Conservation (phyloP, 768 basidiomycete species). For the Clavulina sp. region DNA sequence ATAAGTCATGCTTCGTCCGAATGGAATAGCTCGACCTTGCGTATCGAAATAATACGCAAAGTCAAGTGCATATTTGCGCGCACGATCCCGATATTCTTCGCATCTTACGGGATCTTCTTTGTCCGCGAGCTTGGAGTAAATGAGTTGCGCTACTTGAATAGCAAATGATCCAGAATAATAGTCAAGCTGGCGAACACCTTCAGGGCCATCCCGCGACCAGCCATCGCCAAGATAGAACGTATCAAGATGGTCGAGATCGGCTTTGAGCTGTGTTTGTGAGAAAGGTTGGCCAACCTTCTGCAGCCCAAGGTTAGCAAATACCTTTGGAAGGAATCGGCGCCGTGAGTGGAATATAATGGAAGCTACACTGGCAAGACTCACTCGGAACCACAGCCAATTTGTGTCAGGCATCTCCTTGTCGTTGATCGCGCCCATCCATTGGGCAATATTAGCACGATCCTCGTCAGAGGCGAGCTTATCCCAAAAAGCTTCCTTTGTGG, state of each 20-base stretch:
- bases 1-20: constrained; percentile 60
- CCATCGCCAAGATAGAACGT: constrained; percentile 62
- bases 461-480: constrained; percentile 35
- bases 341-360: background rate
- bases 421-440: constrained; percentile 60
- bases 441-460: constrained; percentile 39
- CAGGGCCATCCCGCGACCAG: constrained; percentile 64
- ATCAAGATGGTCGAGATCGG: constrained; percentile 57
- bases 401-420: constrained; percentile 73
- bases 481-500: constrained; percentile 48
- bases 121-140: constrained; percentile 48
- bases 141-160: constrained; percentile 57
- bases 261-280: constrained; percentile 43
- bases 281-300: constrained; percentile 39
- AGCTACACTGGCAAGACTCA: constrained; percentile 23
- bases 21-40: constrained; percentile 57
- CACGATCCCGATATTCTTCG: constrained; percentile 46
- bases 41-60: constrained; percentile 62
- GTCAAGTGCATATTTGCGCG: constrained; percentile 43
- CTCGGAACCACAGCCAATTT: constrained; percentile 73
- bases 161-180: constrained; percentile 69
- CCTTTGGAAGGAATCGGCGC: constrained; percentile 21
- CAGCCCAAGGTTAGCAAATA: constrained; percentile 59
- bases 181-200: constrained; percentile 60
- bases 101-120: constrained; percentile 45